These are phyloP conservation scores for Beauveria caledonica DNA, from an alignment of 2,329 filamentous ascomycete species.

Conservation along the genomic window DNA sequence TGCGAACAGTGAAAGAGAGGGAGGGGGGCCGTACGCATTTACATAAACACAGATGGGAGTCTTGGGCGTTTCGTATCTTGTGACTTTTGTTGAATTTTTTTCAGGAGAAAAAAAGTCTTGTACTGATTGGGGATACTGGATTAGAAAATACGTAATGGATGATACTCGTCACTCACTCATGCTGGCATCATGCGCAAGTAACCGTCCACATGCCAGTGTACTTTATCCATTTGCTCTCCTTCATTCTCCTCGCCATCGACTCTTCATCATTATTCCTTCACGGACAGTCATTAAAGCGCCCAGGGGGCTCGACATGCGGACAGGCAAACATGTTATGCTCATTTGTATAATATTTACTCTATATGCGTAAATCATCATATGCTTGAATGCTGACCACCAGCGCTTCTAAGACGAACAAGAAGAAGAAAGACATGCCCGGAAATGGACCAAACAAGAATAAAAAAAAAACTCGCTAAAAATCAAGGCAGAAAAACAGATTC, in stretches of 20 bases:
- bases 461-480: slow-evolving; percentile 5
- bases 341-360: too few relatives aligned
- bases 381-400: neutral
- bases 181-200: too few relatives aligned
- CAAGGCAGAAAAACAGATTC: neutral
- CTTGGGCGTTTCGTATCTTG: neutral
- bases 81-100: neutral
- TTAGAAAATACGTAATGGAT: neutral
- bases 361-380: neutral
- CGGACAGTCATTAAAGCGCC: too few relatives aligned
- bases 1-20: neutral
- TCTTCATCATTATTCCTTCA: too few relatives aligned
- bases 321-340: too few relatives aligned
- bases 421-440: neutral
- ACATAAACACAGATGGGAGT: slow-evolving; percentile 3
- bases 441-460: neutral
- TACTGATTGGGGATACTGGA: neutral
- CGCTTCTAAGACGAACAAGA: neutral
- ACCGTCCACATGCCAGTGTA: too few relatives aligned
- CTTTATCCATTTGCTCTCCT: too few relatives aligned
- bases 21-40: neutral
- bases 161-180: too few relatives aligned
- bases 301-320: too few relatives aligned
- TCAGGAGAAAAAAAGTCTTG: neutral
- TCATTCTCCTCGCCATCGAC: too few relatives aligned